These are phyloP conservation scores for Akanthomyces lecanii DNA, from an alignment of 2,329 filamentous ascomycete genomes.

Conservation along the genomic window DNA sequence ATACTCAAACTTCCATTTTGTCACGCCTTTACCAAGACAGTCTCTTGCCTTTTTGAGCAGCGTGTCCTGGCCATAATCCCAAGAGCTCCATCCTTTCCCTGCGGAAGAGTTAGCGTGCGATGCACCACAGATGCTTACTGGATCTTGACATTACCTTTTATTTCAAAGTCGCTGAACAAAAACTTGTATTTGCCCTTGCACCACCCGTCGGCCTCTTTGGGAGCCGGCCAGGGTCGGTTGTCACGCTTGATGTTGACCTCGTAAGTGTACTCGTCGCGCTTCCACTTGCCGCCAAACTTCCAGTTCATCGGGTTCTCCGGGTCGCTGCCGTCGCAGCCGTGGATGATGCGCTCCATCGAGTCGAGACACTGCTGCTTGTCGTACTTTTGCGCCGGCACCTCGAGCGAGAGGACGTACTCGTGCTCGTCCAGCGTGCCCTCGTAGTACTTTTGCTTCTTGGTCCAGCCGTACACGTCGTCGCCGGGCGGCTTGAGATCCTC, in stretches of 20 bases:
- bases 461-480: constrained; percentile 4
- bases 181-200: constrained; percentile 24
- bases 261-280: constrained; percentile 25
- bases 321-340: constrained; percentile 27
- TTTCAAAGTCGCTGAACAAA: constrained; percentile 17
- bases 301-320: constrained; percentile 29
- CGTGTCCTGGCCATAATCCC: constrained; percentile 25
- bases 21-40: constrained; percentile 22
- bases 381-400: constrained; percentile 11
- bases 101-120: not conserved
- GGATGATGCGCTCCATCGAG: constrained; percentile 22
- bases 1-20: constrained; percentile 28
- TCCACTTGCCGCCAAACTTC: constrained; percentile 27
- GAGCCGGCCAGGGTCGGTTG: constrained; percentile 25
- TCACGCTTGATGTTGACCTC: constrained; percentile 21
- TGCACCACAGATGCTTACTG: too few relatives aligned
- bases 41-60: constrained; percentile 19
- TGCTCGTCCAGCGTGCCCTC: constrained; percentile 27
- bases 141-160: too few relatives aligned
- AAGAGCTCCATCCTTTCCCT: constrained; percentile 26
- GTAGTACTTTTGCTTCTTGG: constrained; percentile 23
- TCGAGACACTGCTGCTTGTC: constrained; percentile 23
- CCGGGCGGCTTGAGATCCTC: constrained; percentile 20
- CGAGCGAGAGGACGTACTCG: constrained; percentile 20
- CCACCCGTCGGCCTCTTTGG: constrained; percentile 19